Evolutionary conservation across 495 filamentous ascomycete genomes (phyloP).

Genomic region (Cenococcum geophilum): DNA sequence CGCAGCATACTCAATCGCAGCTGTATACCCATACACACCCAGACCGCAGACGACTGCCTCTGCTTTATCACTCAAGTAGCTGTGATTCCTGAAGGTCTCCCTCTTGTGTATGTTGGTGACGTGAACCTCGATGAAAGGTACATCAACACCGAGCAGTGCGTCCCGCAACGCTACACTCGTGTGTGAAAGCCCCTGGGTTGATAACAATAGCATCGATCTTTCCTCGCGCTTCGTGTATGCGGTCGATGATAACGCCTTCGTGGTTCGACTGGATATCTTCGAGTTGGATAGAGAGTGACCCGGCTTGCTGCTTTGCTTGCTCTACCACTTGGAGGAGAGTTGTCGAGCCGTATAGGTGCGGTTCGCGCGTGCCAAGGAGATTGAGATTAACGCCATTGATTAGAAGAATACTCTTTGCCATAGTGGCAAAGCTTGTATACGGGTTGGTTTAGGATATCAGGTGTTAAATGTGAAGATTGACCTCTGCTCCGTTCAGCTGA

Average conservation of each 20-base stretch:
- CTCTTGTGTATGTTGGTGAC: constrained; percentile 62
- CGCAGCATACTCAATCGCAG: constrained; percentile 58
- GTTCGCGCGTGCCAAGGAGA: constrained; percentile 67
- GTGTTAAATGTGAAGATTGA: no score
- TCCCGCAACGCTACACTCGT: constrained; percentile 63
- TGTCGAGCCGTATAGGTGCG: constrained; percentile 60
- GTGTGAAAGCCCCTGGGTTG: constrained; percentile 61
- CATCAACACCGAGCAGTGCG: constrained; percentile 55
- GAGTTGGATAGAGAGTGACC: constrained; percentile 41
- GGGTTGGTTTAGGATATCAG: no score
- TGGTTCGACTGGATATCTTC: constrained; percentile 56
- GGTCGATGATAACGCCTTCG: constrained; percentile 53
- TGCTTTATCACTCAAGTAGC: constrained; percentile 66
- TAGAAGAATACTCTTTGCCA: constrained; percentile 57
- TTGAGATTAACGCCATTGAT: constrained; percentile 79
- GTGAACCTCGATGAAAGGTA: constrained; percentile 68
- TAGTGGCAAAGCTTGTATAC: constrained; percentile 12
- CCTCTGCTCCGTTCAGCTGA: no score
- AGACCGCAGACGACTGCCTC: constrained; percentile 61
- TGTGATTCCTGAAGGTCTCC: constrained; percentile 57
- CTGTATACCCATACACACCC: constrained; percentile 62
- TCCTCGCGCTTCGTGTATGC: constrained; percentile 32
- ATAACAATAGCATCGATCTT: constrained; percentile 58
- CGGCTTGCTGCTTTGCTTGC: constrained; percentile 43
- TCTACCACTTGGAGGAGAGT: constrained; percentile 55